phyloP scores from a whole-genome alignment of 2,329 filamentous ascomycete species.

The Dactylellina haptotyla region DNA sequence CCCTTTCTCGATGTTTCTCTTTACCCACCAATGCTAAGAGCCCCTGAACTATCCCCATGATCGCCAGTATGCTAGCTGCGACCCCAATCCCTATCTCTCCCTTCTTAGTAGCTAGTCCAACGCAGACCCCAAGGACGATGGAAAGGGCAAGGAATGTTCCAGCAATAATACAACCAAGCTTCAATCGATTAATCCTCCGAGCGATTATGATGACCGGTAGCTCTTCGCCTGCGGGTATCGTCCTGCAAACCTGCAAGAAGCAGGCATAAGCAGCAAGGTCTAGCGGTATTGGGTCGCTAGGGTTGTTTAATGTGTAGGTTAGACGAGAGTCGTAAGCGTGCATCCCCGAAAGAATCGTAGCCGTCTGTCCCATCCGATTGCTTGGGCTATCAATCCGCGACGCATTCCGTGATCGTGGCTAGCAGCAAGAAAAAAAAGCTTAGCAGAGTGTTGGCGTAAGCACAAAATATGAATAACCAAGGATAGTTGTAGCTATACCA shows the following conservation, averaged over 20 bases:
- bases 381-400: too few relatives aligned
- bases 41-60: not conserved
- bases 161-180: not conserved
- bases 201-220: not conserved
- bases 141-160: not conserved
- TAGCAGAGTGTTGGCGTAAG: too few relatives aligned
- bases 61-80: not conserved
- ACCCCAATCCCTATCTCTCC: conserved; percentile 1
- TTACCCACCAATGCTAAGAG: conserved; percentile 1
- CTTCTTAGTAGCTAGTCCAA: not conserved
- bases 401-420: too few relatives aligned
- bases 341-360: not conserved
- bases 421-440: too few relatives aligned
- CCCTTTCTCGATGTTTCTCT: too few relatives aligned
- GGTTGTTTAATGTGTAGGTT: not conserved
- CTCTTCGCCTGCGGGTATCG: not conserved
- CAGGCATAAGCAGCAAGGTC: not conserved
- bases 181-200: not conserved
- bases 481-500: not conserved
- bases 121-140: not conserved
- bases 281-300: not conserved
- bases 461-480: too few relatives aligned
- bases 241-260: not conserved
- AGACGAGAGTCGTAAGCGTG: not conserved
- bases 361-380: too few relatives aligned